These are phyloP conservation scores for Tinospora cordifolia DNA, from an alignment of 164 flowering plant species.

Conservation along the genomic window DNA sequence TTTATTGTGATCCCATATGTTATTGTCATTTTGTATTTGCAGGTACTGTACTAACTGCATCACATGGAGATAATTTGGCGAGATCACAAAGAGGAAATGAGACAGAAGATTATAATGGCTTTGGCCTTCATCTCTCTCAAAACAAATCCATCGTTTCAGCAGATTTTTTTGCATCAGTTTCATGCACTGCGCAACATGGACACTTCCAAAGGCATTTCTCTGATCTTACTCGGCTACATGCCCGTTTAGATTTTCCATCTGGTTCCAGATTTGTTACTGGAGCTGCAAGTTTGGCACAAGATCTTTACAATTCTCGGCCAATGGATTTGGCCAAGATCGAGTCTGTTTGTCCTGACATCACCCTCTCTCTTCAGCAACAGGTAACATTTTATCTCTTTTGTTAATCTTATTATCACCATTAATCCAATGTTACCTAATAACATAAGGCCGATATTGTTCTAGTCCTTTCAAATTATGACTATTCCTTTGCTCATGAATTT, in stretches of 20 bases:
- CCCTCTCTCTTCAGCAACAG: conserved; percentile 88
- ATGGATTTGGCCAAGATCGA: conserved; percentile 39
- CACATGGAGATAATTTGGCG: conserved; percentile 42
- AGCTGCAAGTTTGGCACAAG: conserved; percentile 38
- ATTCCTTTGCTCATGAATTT: no score
- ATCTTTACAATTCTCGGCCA: conserved; percentile 41
- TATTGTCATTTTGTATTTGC: conserved; percentile 4
- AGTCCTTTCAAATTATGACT: not conserved
- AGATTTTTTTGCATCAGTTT: conserved; percentile 62
- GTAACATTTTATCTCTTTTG: conserved; percentile 22
- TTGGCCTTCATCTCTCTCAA: conserved; percentile 27
- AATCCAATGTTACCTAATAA: not conserved
- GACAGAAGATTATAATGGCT: conserved; percentile 19
- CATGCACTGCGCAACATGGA: conserved; percentile 80
- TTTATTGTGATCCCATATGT: not conserved
- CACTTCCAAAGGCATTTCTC: conserved; percentile 68
- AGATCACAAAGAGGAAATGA: conserved; percentile 29
- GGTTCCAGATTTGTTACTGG: conserved; percentile 57
- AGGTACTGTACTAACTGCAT: conserved; percentile 62
- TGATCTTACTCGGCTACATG: conserved; percentile 68
- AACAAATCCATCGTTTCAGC: conserved; percentile 44
- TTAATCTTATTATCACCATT: no score
- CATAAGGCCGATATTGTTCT: not conserved
- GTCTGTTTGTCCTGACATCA: conserved; percentile 49
- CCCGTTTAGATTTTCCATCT: conserved; percentile 63